Evolutionary conservation across 78 protist genomes (phyloP).

Genomic region (Dictyostelium intermedium): DNA sequence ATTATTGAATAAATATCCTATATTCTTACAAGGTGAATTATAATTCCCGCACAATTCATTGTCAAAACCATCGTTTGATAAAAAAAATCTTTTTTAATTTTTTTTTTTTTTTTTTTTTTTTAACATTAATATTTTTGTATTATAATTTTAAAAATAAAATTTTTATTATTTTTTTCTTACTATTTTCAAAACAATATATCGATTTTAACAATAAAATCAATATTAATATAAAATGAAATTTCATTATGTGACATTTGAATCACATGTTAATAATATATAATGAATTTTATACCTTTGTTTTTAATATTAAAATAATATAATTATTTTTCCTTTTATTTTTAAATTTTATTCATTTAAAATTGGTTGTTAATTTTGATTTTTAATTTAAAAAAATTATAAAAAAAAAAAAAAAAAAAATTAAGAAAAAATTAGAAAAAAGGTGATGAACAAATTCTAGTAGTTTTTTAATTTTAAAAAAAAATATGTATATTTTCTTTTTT

Average conservation of each 20-base stretch:
- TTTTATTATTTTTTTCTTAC: neutral
- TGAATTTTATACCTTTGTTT: too few relatives aligned
- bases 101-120: neutral
- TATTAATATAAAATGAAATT: neutral
- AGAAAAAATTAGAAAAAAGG: neutral
- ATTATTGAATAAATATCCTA: slow-evolving; percentile 1
- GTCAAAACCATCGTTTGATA: neutral
- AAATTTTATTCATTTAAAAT: too few relatives aligned
- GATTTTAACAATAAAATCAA: neutral
- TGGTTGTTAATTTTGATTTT: too few relatives aligned
- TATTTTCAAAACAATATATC: neutral
- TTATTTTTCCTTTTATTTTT: too few relatives aligned
- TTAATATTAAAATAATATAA: too few relatives aligned
- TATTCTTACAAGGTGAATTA: neutral
- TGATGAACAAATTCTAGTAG: neutral
- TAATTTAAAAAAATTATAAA: too few relatives aligned
- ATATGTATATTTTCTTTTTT: neutral
- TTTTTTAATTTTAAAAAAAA: too few relatives aligned
- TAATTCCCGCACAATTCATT: neutral
- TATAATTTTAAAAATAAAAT: too few relatives aligned
- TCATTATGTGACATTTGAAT: neutral
- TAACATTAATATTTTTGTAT: too few relatives aligned
- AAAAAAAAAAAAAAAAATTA: too few relatives aligned
- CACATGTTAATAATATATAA: neutral
- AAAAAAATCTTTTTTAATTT: neutral